Conservation (phyloP, 1,284 basidiomycete genomes). For the Ganoderma sp. region DNA sequence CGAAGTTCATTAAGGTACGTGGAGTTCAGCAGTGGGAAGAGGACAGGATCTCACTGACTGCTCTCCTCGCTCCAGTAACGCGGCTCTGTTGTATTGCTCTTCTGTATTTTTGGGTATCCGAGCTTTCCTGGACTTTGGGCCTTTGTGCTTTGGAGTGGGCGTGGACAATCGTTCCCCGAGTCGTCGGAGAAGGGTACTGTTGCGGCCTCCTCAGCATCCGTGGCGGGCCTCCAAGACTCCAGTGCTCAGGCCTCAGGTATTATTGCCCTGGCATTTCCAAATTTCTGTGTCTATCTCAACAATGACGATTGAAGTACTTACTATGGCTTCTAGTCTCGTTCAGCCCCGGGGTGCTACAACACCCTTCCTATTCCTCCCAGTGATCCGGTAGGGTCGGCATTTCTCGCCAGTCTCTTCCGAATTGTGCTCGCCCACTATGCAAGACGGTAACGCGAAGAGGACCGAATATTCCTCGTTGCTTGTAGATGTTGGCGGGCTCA, state of each 20-base stretch:
- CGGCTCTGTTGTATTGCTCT: not conserved
- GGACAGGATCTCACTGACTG: not conserved
- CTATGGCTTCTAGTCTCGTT: too few species aligned
- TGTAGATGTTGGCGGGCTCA: not conserved
- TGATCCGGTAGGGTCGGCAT: not conserved
- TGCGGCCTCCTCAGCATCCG: not conserved
- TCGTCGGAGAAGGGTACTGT: not conserved
- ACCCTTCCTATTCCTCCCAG: not conserved
- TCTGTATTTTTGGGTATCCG: not conserved
- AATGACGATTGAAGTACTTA: too few species aligned
- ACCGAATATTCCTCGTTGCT: not conserved
- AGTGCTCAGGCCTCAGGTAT: not conserved
- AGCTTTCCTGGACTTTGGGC: not conserved
- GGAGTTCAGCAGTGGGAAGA: not conserved
- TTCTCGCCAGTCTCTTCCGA: not conserved
- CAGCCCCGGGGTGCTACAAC: too few species aligned
- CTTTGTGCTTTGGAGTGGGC: too few species aligned
- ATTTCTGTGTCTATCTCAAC: too few species aligned
- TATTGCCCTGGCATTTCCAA: too few species aligned
- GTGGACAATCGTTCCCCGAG: not conserved
- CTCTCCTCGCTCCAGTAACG: not conserved
- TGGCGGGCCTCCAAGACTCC: not conserved
- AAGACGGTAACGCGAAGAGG: not conserved
- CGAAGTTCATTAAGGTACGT: slow-evolving; percentile 75
- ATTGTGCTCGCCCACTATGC: not conserved